Conservation (phyloP, 805 yeast genomes). For the Huiozyma sinensis region DNA sequence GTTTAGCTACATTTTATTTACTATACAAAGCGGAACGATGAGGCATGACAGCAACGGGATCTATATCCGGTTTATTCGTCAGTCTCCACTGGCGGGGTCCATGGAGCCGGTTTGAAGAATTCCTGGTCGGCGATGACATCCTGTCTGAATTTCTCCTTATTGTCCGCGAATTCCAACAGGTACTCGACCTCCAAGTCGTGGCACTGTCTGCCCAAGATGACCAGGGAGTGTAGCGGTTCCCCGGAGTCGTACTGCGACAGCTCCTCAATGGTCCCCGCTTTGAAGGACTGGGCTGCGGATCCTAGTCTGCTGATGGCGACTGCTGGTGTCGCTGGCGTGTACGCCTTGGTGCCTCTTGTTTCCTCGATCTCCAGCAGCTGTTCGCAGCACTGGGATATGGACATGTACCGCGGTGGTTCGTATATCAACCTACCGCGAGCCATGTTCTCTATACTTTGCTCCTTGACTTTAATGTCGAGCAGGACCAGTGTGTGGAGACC, state of each 20-base stretch:
- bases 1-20: too few relatives aligned
- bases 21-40: too few relatives aligned
- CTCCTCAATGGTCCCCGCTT: conserved; percentile 74
- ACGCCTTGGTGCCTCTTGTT: conserved; percentile 61
- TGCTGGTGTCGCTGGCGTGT: conserved; percentile 81
- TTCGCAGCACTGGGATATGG: conserved; percentile 76
- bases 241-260: conserved; percentile 81
- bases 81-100: conserved; percentile 40
- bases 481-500: conserved; percentile 87
- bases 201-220: conserved; percentile 84
- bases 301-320: conserved; percentile 90
- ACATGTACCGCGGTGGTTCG: conserved; percentile 97
- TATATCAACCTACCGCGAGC: conserved; percentile 85
- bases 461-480: conserved; percentile 91
- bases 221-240: conserved; percentile 85
- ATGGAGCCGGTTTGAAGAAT: conserved; percentile 62
- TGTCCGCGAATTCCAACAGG: conserved; percentile 62
- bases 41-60: too few relatives aligned
- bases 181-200: conserved; percentile 90
- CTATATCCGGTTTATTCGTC: conserved; percentile 8
- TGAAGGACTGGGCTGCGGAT: conserved; percentile 68
- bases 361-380: conserved; percentile 87
- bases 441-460: conserved; percentile 88
- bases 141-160: conserved; percentile 38
- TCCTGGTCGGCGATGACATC: conserved; percentile 49